Evolutionary conservation across 2,329 filamentous ascomycete genomes (phyloP), one percentile per base, ranked within the genome.

Genomic region (Aspergillus pseudoglaucus): DNA sequence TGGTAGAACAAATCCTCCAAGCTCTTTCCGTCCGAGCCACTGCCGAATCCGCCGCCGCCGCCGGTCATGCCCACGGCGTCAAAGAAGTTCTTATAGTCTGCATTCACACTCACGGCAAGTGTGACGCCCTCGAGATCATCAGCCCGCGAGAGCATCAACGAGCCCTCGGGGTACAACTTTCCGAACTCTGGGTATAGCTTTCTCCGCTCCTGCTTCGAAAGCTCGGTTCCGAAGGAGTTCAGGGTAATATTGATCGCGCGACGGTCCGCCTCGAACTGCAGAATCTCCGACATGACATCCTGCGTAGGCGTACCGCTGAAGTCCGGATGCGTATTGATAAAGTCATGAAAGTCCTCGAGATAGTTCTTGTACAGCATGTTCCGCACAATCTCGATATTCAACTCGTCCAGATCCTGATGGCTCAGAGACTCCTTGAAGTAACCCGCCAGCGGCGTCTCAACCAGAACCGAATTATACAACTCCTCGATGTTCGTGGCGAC

Each of bases 311-410:
- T 94, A 33, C 89, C 88, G 33, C 80, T 78, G 73, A 97, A 86
- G 38, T 95, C 91, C 0, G 90, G 77, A 63, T 95, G 82, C 8
- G 84, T 87, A 72, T 91, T 95, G 71, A 97, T 87, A 68, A 96
- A 98, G 56, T 87, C 80, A 75, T 97, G 83, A 70, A 98, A 98
- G 67, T 97, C 93, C 68, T 98, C 93, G 6, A 98, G 81, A 67
- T 98, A 98, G 77, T 97, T 97, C 80, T 98, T 98, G 79, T 97
- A 98, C 32, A 98, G 78, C 0, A 90, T 98, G 73, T 98, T 98
- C 55, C 94, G 86, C 49, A 98, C 88, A 69, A 98, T 98, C 74
- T 98, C 93, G 61, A 98, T 98, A 75, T 98, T 98, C 63, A 98
- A 78, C 76, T 98, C 94, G 71, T 98, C 93, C 44, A 98, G 79